Evolutionary conservation across 805 yeast genomes (phyloP).

Genomic region (Lipomyces yamanashiensis): DNA sequence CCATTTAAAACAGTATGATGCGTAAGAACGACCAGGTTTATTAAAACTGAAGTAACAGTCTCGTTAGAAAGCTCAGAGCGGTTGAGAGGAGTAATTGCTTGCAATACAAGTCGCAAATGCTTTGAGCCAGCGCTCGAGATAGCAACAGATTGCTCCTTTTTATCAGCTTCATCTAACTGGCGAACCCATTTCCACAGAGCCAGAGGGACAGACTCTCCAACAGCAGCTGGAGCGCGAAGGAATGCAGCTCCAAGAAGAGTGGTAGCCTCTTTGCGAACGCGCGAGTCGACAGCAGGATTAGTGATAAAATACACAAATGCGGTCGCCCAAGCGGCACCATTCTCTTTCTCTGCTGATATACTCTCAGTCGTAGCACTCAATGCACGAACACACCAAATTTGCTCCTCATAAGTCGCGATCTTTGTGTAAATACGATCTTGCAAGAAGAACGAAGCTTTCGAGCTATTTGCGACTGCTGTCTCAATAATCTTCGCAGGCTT

Average conservation of each 20-base stretch:
- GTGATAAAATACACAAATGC: conserved; percentile 37
- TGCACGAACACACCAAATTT: conserved; percentile 58
- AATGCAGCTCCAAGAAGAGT: conserved; percentile 42
- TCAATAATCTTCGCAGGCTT: conserved; percentile 24
- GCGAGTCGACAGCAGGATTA: conserved; percentile 13
- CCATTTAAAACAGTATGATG: conserved; percentile 51
- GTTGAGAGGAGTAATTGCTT: conserved; percentile 37
- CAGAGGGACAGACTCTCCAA: conserved; percentile 53
- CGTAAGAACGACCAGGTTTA: conserved; percentile 50
- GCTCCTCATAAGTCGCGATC: conserved; percentile 52
- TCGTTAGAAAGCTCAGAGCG: conserved; percentile 39
- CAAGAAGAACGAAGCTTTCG: conserved; percentile 55
- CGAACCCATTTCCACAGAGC: conserved; percentile 49
- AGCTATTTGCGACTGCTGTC: conserved; percentile 47
- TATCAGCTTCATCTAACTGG: conserved; percentile 27
- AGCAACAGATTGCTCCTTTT: conserved; percentile 29
- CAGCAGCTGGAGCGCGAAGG: conserved; percentile 46
- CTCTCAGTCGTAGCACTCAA: conserved; percentile 46
- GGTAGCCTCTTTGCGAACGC: conserved; percentile 34
- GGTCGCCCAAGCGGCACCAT: conserved; percentile 35
- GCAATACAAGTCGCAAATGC: conserved; percentile 35
- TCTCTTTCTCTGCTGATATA: conserved; percentile 30
- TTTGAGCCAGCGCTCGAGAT: conserved; percentile 34
- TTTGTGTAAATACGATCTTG: conserved; percentile 58
- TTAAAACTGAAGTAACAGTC: conserved; percentile 42